Percentiles rank a stretch among this genome's conserved stretches.
Conservation (phyloP, 73 alveolate species). For the Stentor coeruleus region DNA sequence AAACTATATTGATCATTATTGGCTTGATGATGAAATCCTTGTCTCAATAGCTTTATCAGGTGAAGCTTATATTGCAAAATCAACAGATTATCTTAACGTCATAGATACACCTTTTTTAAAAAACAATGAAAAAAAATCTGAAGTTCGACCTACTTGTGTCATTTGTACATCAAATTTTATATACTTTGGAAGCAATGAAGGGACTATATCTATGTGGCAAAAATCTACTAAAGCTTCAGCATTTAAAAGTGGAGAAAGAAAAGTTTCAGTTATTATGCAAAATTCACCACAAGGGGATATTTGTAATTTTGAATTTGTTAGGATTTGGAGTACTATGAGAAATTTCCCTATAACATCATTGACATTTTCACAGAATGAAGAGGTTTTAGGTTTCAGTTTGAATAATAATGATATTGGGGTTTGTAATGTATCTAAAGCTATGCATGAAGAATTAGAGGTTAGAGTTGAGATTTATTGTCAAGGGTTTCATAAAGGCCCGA, state of each 20-base stretch:
- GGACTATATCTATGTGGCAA: background rate
- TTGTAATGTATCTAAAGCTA: slow-evolving; percentile 5
- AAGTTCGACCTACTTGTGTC: slow-evolving; percentile 47
- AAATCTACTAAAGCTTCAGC: too few relatives aligned
- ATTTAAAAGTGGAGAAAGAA: too few relatives aligned
- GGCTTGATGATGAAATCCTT: slow-evolving; percentile 76
- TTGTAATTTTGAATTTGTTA: slow-evolving; percentile 52
- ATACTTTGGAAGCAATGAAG: slow-evolving; percentile 49
- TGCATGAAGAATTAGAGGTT: slow-evolving; percentile 64
- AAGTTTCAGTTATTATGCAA: too few relatives aligned
- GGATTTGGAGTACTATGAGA: slow-evolving; percentile 53
- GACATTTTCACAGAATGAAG: slow-evolving; percentile 83
- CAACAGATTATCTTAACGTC: slow-evolving; percentile 58
- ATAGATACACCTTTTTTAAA: slow-evolving; percentile 45
- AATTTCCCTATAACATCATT: slow-evolving; percentile 56
- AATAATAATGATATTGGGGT: slow-evolving; percentile 89
- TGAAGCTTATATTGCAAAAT: slow-evolving; percentile 61
- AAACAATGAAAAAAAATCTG: slow-evolving; percentile 28
- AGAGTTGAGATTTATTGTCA: slow-evolving; percentile 91
- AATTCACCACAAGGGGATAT: slow-evolving; percentile 45
- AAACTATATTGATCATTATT: slow-evolving; percentile 74
- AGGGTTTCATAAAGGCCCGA: slow-evolving; percentile 98
- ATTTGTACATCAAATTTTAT: slow-evolving; percentile 49
- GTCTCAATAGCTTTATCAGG: slow-evolving; percentile 74
- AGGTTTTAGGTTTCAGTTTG: slow-evolving; percentile 80